Percentiles rank a stretch among this genome's conserved stretches.
These are phyloP conservation scores for Beauveria asiatica DNA, from an alignment of 2,329 filamentous ascomycete species.

Conservation along the genomic window DNA sequence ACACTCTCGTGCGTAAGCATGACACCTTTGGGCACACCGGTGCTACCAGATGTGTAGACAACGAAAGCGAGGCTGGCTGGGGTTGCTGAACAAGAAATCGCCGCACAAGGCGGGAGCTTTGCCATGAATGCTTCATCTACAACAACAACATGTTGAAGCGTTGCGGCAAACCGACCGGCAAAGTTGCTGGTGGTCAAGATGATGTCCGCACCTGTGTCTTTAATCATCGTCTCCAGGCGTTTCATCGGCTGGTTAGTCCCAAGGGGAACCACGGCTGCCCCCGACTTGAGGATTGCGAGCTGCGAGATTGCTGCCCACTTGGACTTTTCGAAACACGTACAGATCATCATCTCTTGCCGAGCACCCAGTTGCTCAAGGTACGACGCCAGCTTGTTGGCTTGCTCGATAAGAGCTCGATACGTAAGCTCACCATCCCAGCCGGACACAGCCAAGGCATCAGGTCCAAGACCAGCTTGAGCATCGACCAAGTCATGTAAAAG, in stretches of 20 bases:
- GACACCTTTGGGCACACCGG: neutral
- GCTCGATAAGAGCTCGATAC: neutral
- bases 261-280: neutral
- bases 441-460: neutral
- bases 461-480: neutral
- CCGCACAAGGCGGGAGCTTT: neutral
- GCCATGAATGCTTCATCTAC: neutral
- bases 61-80: neutral
- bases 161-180: neutral
- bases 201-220: neutral
- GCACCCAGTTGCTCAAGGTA: neutral
- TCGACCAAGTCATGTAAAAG: neutral
- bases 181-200: neutral
- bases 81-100: neutral
- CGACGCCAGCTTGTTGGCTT: neutral
- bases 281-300: neutral
- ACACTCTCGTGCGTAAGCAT: conserved; percentile 2
- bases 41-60: neutral
- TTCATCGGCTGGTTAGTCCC: neutral
- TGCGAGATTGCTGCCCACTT: neutral
- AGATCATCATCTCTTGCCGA: neutral
- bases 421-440: neutral
- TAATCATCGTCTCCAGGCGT: neutral
- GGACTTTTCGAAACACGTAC: conserved; percentile 1
- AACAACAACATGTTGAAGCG: neutral